A percentile compares a stretch with the other conserved stretches of the same genome.
phyloP scores from a whole-genome alignment of 768 basidiomycete genomes.

The Trametes cingulata region DNA sequence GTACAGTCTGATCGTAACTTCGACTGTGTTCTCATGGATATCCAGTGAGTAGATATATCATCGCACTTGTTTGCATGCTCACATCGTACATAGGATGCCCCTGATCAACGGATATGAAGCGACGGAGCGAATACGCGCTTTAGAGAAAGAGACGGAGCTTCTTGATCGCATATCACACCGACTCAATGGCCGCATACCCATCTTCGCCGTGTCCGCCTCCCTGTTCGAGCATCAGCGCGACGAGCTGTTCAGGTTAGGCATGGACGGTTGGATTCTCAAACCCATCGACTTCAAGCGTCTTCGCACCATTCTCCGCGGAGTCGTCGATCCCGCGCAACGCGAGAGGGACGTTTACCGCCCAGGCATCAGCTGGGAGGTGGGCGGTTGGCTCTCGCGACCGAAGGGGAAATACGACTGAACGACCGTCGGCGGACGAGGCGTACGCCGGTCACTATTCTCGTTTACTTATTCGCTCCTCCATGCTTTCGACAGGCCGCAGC shows the following conservation, averaged over 20 bases:
- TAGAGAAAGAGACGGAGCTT: constrained; percentile 44
- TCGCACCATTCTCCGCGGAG: constrained; percentile 55
- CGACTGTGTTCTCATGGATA: constrained; percentile 81
- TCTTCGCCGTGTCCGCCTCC: constrained; percentile 82
- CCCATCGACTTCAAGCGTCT: constrained; percentile 79
- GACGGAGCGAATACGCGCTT: constrained; percentile 60
- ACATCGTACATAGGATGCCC: constrained; percentile 58
- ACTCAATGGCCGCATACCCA: constrained; percentile 69
- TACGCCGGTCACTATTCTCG: not conserved
- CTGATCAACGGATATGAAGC: constrained; percentile 76
- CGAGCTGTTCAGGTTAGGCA: constrained; percentile 53
- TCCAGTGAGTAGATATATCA: constrained; percentile 53
- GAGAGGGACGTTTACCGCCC: constrained; percentile 50
- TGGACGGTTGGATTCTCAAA: constrained; percentile 85
- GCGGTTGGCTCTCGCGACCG: constrained; percentile 53
- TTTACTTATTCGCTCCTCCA: not conserved
- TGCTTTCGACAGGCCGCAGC: constrained; percentile 2
- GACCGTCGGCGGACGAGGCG: not conserved
- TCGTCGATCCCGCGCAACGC: constrained; percentile 54
- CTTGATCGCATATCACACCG: constrained; percentile 39
- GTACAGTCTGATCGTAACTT: constrained; percentile 58
- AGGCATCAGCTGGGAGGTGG: constrained; percentile 60
- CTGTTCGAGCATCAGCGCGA: constrained; percentile 57
- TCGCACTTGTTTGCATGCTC: not conserved
- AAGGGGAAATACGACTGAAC: not conserved